phyloP scores from a whole-genome alignment of 768 basidiomycete species.

The Amanita rimosa region DNA sequence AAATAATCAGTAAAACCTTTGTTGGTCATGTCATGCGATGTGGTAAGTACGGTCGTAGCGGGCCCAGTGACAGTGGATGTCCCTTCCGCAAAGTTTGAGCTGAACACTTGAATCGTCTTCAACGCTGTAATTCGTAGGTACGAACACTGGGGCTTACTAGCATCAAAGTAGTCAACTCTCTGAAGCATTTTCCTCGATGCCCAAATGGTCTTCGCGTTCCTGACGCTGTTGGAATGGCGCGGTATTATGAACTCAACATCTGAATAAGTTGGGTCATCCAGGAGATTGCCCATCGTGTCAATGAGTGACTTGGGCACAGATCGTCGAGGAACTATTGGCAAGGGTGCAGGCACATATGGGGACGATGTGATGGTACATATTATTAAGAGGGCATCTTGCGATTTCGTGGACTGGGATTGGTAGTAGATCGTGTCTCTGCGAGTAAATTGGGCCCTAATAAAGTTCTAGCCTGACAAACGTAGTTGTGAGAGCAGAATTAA shows the following conservation, averaged over 20 bases:
- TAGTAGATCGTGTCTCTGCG: constrained; percentile 62
- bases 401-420: constrained; percentile 36
- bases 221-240: constrained; percentile 21
- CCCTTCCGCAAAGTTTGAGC: constrained; percentile 58
- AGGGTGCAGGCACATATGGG: constrained; percentile 35
- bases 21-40: constrained; percentile 11
- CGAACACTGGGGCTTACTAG: constrained; percentile 32
- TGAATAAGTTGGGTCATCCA: constrained; percentile 78
- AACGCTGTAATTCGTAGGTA: background rate
- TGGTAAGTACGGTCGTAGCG: constrained; percentile 13
- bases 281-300: constrained; percentile 58
- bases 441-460: constrained; percentile 67
- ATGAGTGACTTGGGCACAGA: constrained; percentile 57
- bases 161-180: constrained; percentile 69
- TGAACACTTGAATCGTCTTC: constrained; percentile 38
- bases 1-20: constrained; percentile 26
- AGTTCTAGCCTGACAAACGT: background rate
- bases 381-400: constrained; percentile 62
- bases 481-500: background rate
- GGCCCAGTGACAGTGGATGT: constrained; percentile 16
- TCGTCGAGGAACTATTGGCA: constrained; percentile 32
- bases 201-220: constrained; percentile 40
- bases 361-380: constrained; percentile 70
- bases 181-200: constrained; percentile 58
- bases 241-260: constrained; percentile 78